Conservation (phyloP, 164 flowering plant species). For the Protea cynaroides region DNA sequence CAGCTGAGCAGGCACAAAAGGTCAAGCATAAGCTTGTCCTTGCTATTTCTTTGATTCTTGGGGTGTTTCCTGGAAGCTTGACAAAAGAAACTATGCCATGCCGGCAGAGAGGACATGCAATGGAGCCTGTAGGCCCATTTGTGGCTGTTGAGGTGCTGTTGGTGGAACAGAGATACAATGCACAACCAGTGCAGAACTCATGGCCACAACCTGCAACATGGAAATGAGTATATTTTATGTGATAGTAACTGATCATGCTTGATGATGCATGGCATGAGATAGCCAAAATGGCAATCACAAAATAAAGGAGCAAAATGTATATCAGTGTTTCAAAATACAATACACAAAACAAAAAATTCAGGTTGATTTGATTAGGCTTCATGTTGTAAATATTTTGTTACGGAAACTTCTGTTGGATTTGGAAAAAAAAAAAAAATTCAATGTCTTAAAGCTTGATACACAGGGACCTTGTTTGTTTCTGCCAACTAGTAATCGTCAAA, state of each 20-base stretch:
- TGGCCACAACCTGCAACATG: slow-evolving; percentile 72
- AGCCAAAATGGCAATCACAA: too few relatives aligned
- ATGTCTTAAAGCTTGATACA: too few relatives aligned
- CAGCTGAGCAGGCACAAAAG: slow-evolving; percentile 60
- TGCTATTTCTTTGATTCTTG: slow-evolving; percentile 35
- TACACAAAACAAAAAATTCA: too few relatives aligned
- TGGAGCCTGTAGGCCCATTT: slow-evolving; percentile 68
- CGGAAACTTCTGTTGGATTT: too few relatives aligned
- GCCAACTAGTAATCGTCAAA: too few relatives aligned
- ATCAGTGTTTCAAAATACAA: too few relatives aligned
- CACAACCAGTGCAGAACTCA: slow-evolving; percentile 85
- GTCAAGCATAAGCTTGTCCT: slow-evolving; percentile 66
- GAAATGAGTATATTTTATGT: neutral
- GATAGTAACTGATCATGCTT: neutral
- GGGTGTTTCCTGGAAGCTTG: slow-evolving; percentile 51
- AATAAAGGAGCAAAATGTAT: too few relatives aligned
- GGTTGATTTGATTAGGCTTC: too few relatives aligned
- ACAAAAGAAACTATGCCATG: slow-evolving; percentile 75
- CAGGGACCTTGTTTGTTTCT: too few relatives aligned
- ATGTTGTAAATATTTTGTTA: too few relatives aligned
- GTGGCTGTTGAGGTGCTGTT: slow-evolving; percentile 34
- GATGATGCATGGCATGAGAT: too few relatives aligned
- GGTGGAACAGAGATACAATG: slow-evolving; percentile 77
- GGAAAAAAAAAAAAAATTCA: too few relatives aligned
- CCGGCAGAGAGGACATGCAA: slow-evolving; percentile 89